Evolutionary conservation across 768 basidiomycete genomes (phyloP).

Genomic region (Panaeolus papilionaceus): DNA sequence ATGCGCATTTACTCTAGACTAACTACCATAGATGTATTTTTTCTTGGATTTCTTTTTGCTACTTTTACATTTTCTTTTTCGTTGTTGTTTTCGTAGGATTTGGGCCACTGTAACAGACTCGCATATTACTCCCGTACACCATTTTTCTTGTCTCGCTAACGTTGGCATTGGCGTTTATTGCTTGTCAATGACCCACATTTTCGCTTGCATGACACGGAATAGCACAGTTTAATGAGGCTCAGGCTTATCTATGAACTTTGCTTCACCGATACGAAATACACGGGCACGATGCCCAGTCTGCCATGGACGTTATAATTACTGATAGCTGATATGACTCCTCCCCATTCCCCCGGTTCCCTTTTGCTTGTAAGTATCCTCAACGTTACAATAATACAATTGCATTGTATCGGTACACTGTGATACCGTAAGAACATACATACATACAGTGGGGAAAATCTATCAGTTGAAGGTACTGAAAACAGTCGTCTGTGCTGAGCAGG

Average conservation of each 20-base stretch:
- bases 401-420: neutral
- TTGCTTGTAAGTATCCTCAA: neutral
- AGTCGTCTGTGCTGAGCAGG: slow-evolving; percentile 1
- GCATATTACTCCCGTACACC: neutral
- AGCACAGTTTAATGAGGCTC: neutral
- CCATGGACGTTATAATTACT: too few species aligned
- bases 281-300: neutral
- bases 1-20: slow-evolving; percentile 1
- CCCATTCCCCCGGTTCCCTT: neutral
- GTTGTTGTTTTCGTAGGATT: too few species aligned
- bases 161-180: neutral
- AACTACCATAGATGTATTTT: slow-evolving; percentile 6
- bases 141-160: neutral
- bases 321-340: neutral
- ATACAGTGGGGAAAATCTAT: slow-evolving; percentile 5
- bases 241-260: slow-evolving; percentile 1
- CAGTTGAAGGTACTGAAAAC: neutral
- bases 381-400: neutral
- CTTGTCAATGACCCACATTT: slow-evolving; percentile 2
- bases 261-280: neutral
- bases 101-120: too few species aligned
- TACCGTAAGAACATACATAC: neutral
- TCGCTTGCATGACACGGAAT: neutral
- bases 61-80: neutral
- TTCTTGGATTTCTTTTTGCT: neutral